Percentiles rank a stretch among this genome's conserved stretches.
Evolutionary conservation across 805 yeast genomes (phyloP).

Genomic region (Schwanniomyces occidentalis): DNA sequence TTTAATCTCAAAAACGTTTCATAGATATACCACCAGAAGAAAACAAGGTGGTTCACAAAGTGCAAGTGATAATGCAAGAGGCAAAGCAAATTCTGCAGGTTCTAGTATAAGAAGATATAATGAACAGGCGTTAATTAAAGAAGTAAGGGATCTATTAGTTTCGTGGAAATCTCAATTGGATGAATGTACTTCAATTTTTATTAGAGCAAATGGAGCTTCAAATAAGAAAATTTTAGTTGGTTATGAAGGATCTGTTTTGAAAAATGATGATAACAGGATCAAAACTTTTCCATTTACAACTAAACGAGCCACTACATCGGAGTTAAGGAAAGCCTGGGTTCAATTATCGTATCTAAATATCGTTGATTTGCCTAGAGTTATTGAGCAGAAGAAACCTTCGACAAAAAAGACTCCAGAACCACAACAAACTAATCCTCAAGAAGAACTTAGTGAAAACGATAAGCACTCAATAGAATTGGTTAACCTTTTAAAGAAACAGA

Average conservation of each 20-base stretch:
- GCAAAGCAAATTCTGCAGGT: slow-evolving; percentile 97
- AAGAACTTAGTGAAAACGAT: slow-evolving; percentile 28
- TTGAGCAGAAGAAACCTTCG: slow-evolving; percentile 27
- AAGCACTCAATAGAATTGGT: slow-evolving; percentile 59
- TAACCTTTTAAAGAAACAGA: slow-evolving; percentile 64
- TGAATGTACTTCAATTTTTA: slow-evolving; percentile 67
- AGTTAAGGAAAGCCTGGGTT: slow-evolving; percentile 82
- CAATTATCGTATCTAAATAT: slow-evolving; percentile 63
- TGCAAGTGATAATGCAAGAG: slow-evolving; percentile 87
- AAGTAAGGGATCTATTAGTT: slow-evolving; percentile 66
- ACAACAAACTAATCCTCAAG: slow-evolving; percentile 12
- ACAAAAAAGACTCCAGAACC: slow-evolving; percentile 18
- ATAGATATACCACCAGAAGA: slow-evolving; percentile 91
- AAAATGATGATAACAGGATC: slow-evolving; percentile 59
- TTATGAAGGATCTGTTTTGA: slow-evolving; percentile 57
- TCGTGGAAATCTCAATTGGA: slow-evolving; percentile 64
- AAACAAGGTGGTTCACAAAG: slow-evolving; percentile 98
- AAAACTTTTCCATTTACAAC: slow-evolving; percentile 86
- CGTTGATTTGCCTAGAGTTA: slow-evolving; percentile 54
- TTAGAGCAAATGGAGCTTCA: slow-evolving; percentile 76
- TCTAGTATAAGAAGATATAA: slow-evolving; percentile 85
- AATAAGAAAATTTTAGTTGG: slow-evolving; percentile 67
- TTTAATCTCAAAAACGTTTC: slow-evolving; percentile 80
- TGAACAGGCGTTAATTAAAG: slow-evolving; percentile 78
- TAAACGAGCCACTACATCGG: slow-evolving; percentile 77